phyloP scores from a whole-genome alignment of 495 filamentous ascomycete species.

The Usnea hakonensis region DNA sequence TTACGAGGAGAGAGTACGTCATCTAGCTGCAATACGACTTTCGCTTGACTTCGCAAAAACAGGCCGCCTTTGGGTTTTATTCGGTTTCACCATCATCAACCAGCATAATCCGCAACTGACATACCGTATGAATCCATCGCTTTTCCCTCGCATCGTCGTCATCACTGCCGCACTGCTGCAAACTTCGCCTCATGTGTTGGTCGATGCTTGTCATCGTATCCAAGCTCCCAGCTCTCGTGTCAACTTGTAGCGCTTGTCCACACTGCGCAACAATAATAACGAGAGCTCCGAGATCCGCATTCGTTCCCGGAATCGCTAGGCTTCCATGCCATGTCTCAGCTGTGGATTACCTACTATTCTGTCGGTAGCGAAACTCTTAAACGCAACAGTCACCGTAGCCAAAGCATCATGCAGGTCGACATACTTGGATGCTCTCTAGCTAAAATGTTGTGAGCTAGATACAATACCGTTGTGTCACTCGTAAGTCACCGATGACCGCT shows the following conservation, averaged over 20 bases:
- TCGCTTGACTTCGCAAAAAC: constrained; percentile 9
- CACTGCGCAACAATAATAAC: neutral
- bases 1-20: too few relatives aligned
- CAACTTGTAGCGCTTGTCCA: neutral
- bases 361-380: neutral
- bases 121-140: constrained; percentile 3
- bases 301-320: neutral
- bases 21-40: neutral
- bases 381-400: neutral
- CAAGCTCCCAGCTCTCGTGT: neutral
- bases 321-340: neutral
- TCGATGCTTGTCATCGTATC: constrained; percentile 1
- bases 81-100: constrained; percentile 14
- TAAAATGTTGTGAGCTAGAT: neutral
- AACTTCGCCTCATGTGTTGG: neutral
- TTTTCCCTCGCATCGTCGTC: constrained; percentile 3
- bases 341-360: neutral
- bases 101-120: constrained; percentile 14
- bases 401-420: neutral
- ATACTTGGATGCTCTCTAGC: neutral
- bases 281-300: neutral
- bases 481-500: neutral
- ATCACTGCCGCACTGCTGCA: constrained; percentile 6
- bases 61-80: constrained; percentile 1
- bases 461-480: neutral